Base-by-base conservation (phyloP, 225 moss, liverwort and hornwort genomes). In the Asterella californica region DNA sequence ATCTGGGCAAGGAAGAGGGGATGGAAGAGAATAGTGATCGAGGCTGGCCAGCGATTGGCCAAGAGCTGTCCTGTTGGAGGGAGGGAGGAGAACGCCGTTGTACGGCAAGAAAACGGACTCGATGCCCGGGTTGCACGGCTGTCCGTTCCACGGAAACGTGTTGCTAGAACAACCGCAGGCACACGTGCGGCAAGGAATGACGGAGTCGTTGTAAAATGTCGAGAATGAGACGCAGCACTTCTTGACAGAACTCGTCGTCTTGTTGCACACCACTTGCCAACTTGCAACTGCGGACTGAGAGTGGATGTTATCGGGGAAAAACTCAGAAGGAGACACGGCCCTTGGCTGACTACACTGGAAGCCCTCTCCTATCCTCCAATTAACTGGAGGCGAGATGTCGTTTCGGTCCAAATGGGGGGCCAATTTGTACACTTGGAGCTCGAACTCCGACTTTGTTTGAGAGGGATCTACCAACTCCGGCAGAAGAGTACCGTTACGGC, bases 181-280 rank as follows among this genome's bases (percentile, higher is more conserved):
- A 47, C 81, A 89, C 6, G 82, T 87, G 15, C 84, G 87, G 63
- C 89, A 89, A 38, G 89, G 89, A 52, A 87, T 60, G 48, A 87
- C 76, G 5, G 87, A 87, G 25, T 89, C 85, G 52, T 85, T 89
- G 70, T 75, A 84, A 70, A 79, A 89, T 48, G 89, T 78, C 34
- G 87, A 87, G 78, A 87, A 89, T 27, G 89, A 87, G n/a, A 87
- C 89, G 57, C 89, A 89, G 77, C 89, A 89, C 47, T 81, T 87
- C 68, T 83, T 84, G 5, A 15, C 66, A 0, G 9, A 0, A 15
- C 22, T 12, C 22, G 24, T 53, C n/a, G 78, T 82, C 52, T 46
- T 50, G 34, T 86, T 84, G 79, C 81, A 83, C 11, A 81, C 76
- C n/a, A 89, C 85, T 59, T 89, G 89, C 89, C 89, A 87, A 75